Base-by-base conservation (phyloP, 805 yeast species). In the Cephaloascus albidus region DNA sequence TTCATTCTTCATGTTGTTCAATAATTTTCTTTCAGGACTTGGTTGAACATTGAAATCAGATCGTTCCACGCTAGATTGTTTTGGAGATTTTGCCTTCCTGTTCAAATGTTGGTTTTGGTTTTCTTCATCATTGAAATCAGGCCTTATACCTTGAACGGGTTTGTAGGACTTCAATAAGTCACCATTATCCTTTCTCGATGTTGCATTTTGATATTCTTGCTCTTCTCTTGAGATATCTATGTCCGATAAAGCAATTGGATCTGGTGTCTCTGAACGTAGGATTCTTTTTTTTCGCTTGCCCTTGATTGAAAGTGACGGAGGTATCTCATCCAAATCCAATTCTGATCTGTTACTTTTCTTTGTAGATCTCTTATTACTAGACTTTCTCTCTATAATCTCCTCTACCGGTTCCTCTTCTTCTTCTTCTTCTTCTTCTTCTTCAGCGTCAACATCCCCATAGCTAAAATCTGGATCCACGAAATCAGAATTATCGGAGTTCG, bases 371-470 rank as follows among this genome's bases (percentile, higher is more conserved):
- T 26, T 26, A 26, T 26, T 26, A n/a, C n/a, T n/a, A n/a, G n/a
- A n/a, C n/a, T n/a, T n/a, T n/a, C n/a, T n/a, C n/a, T n/a, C n/a
- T n/a, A n/a, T n/a, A n/a, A n/a, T n/a, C n/a, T n/a, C n/a, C n/a
- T n/a, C n/a, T n/a, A n/a, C n/a, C n/a, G n/a, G n/a, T 26, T 26
- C 23, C 15, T 30, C 34, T 10, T 10, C 18, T 18, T 27, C 35
- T 15, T 8, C 26, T 4, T 31, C 18, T 4, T 17, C 35, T 19
- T 35, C 38, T 4, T 20, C 35, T 34, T 37, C 38, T 16, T 20
- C 19, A 10, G 17, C 30, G 17, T 37, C 37, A 12, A 36, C 17
- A 16, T 35, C 40, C 10, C 31, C 38, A 30, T n/a, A n/a, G n/a
- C n/a, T n/a, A n/a, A n/a, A n/a, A n/a, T n/a, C n/a, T n/a, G n/a